Conservation (phyloP, 192 early-diverging fungal species). For the Neocallimastix lanati region DNA sequence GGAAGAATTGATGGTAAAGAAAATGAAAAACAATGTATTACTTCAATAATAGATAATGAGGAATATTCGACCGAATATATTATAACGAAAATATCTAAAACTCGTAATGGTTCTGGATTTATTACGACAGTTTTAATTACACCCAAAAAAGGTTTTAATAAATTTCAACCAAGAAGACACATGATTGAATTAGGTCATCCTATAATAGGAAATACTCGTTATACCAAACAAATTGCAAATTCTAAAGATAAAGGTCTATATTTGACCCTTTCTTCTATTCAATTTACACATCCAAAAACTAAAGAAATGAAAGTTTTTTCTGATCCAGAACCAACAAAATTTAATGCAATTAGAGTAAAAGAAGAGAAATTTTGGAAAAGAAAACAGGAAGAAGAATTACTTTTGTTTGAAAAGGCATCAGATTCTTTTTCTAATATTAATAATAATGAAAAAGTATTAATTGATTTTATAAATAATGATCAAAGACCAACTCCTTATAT, state of each 20-base stretch:
- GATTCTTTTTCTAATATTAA: background rate
- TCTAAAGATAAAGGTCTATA: conserved; percentile 39
- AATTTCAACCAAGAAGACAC: conserved; percentile 15
- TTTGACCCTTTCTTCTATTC: conserved; percentile 16
- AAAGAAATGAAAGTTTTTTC: conserved; percentile 4
- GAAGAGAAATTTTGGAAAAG: conserved; percentile 30
- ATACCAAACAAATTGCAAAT: conserved; percentile 25
- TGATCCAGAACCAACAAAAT: conserved; percentile 26
- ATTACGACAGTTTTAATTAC: conserved; percentile 7
- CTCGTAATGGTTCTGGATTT: background rate
- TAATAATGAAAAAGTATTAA: conserved; percentile 11
- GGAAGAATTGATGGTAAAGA: background rate
- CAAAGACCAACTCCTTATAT: conserved; percentile 22
- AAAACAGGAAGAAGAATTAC: conserved; percentile 13
- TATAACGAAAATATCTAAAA: conserved; percentile 11
- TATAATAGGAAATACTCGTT: conserved; percentile 30
- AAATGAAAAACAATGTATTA: background rate
- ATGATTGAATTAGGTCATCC: conserved; percentile 23
- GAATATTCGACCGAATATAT: conserved; percentile 14
- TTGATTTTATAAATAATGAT: conserved; percentile 4
- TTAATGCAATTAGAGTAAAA: conserved; percentile 27
- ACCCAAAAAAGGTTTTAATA: conserved; percentile 7
- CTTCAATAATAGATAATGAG: conserved; percentile 7
- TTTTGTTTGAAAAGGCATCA: background rate
- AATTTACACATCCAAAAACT: conserved; percentile 16